phyloP scores from a whole-genome alignment of 257 asterid species.

The Primulina eburnea region DNA sequence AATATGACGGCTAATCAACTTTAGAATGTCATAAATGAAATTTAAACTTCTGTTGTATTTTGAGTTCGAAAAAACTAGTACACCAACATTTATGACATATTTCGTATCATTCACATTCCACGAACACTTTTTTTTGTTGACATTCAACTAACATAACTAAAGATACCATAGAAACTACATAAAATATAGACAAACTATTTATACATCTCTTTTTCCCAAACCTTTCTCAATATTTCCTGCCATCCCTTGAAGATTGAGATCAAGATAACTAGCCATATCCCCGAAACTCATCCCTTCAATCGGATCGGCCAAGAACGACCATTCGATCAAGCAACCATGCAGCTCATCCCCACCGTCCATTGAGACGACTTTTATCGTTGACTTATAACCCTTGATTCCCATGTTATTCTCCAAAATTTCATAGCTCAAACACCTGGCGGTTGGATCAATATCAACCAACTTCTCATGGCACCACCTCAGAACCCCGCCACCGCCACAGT shows the following conservation, averaged over 20 bases:
- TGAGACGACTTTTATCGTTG: conserved; percentile 40
- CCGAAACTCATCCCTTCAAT: conserved; percentile 48
- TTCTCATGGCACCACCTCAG: conserved; percentile 62
- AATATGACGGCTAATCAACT: too few species aligned
- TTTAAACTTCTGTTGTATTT: too few species aligned
- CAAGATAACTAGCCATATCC: conserved; percentile 34
- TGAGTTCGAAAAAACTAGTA: too few species aligned
- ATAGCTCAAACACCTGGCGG: conserved; percentile 37
- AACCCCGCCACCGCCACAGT: neutral
- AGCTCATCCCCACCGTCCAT: conserved; percentile 28
- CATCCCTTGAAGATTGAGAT: conserved; percentile 45
- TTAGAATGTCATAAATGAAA: too few species aligned
- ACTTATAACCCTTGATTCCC: conserved; percentile 44
- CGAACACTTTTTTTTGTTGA: too few species aligned
- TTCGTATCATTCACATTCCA: too few species aligned
- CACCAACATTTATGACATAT: too few species aligned
- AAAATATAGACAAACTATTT: too few species aligned
- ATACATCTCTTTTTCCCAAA: conserved; percentile 7
- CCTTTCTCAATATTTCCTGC: conserved; percentile 50
- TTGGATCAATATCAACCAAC: conserved; percentile 40
- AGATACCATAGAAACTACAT: too few species aligned
- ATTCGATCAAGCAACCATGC: conserved; percentile 53
- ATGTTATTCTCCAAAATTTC: conserved; percentile 53
- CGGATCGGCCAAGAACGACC: conserved; percentile 69
- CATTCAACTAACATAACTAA: too few species aligned